Conservation (phyloP, 805 yeast species). For the Ogataea thermomethanolica region DNA sequence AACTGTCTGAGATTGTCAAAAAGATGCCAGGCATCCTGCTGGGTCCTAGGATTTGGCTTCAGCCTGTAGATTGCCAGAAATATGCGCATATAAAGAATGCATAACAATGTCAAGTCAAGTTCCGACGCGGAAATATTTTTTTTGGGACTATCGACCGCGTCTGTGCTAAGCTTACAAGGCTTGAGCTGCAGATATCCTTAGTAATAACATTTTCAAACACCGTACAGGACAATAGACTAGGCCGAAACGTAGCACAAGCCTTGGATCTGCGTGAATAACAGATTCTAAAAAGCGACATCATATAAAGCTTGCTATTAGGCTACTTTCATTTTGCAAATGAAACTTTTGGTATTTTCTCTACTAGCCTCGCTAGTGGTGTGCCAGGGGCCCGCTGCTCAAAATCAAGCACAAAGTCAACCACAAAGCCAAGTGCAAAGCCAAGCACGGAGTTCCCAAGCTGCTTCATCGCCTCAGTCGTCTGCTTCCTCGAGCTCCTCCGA, state of each 20-base stretch:
- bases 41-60: slow-evolving; percentile 19
- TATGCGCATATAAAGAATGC: slow-evolving; percentile 1
- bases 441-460: slow-evolving; percentile 1
- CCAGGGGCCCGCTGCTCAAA: background rate
- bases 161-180: no score
- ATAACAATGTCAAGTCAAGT: no score
- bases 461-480: slow-evolving; percentile 4
- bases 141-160: no score
- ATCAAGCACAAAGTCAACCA: background rate
- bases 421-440: background rate
- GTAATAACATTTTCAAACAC: no score
- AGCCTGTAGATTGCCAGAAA: slow-evolving; percentile 8
- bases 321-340: slow-evolving; percentile 1
- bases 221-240: no score
- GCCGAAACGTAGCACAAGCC: background rate
- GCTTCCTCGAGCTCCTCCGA: slow-evolving; percentile 12
- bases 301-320: background rate
- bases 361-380: background rate
- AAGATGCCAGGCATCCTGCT: slow-evolving; percentile 22
- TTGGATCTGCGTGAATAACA: background rate
- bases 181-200: no score
- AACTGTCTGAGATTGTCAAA: slow-evolving; percentile 8
- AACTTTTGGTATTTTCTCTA: background rate
- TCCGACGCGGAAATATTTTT: no score
- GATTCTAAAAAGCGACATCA: background rate